These are phyloP conservation scores for Bretziella fagacearum DNA, from an alignment of 2,329 filamentous ascomycete species.

Conservation along the genomic window DNA sequence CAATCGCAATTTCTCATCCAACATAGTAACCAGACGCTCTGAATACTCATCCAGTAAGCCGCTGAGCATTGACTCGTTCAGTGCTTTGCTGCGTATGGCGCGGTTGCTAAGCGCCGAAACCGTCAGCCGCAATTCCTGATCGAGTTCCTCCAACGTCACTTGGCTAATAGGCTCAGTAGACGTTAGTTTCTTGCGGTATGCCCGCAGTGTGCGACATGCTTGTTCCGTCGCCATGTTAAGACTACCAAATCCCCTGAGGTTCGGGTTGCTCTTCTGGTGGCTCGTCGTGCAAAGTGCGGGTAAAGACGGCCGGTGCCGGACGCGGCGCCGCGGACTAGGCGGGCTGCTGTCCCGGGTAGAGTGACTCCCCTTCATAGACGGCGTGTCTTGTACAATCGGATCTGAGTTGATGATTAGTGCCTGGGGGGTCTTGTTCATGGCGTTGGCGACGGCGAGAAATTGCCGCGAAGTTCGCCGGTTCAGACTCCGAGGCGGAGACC, in stretches of 20 bases:
- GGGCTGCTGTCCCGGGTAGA: conserved; percentile 28
- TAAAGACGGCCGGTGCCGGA: conserved; percentile 36
- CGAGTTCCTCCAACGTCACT: conserved; percentile 43
- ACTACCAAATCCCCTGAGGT: conserved; percentile 34
- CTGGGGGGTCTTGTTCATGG: conserved; percentile 23
- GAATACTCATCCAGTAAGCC: conserved; percentile 61
- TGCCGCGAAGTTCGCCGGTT: conserved; percentile 36
- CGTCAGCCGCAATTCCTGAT: conserved; percentile 47
- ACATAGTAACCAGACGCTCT: conserved; percentile 49
- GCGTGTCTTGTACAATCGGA: conserved; percentile 28
- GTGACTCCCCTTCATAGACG: conserved; percentile 26
- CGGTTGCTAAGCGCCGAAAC: conserved; percentile 42
- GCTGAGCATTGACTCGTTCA: conserved; percentile 41
- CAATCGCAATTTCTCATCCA: conserved; percentile 53
- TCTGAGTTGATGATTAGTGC: conserved; percentile 25
- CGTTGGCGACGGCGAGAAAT: conserved; percentile 10
- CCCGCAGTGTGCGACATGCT: conserved; percentile 42
- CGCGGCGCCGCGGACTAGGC: conserved; percentile 31
- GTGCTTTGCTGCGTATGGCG: conserved; percentile 34
- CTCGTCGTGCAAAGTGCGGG: conserved; percentile 29
- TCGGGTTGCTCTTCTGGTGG: conserved; percentile 34
- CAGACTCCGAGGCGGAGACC: conserved; percentile 38
- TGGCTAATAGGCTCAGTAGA: conserved; percentile 39
- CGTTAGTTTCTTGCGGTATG: conserved; percentile 45
- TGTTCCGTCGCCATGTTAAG: conserved; percentile 49